Base-by-base conservation (phyloP, 129 eudicot species). In the Heracleum sosnowskyi region DNA sequence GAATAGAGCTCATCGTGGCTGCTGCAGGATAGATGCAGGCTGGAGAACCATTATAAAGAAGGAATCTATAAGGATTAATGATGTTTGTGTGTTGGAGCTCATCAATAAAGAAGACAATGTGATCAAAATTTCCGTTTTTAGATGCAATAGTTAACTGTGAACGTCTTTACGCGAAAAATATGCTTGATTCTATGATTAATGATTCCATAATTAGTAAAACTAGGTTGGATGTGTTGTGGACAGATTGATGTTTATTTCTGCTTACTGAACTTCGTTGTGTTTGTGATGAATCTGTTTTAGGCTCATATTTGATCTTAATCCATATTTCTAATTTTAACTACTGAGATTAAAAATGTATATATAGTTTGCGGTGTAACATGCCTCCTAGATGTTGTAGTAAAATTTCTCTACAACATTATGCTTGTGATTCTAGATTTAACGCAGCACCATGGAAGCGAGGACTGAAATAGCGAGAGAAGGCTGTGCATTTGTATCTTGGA, bases 31-130 rank as follows among this genome's bases (percentile, higher is more conserved):
- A 6, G 7, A 9, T 49, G 10, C 29, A 49, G 79, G 84, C 35
- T 80, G 83, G 83, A 41, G 2, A 5, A 31, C 17, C 0, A 29
- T 80, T 44, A 46, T 42, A 17, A 31, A 22, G 42, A 49, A 62
- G 26, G 75, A 73, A 33, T 44, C 72, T 3, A 41, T 80, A 6
- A 8, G 29, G 15, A 28, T 60, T 6, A 37, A 55, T 36, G 83
- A 80, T 60, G 55, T 74, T 73, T 80, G 83, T 80, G 63, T 80
- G 35, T 42, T 80, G 20, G 78, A 80, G 71, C 72, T 80, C 39
- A 7, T 76, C 26, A 20, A 76, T 76, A 51, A 62, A 53, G 33
- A 34, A 2, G 45, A 76, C 35, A 1, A 4, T 51, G 78, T 76
- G 44, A 26, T 76, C 66, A 76, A 20, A 20, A 40, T 76, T 33